Conservation (phyloP, 2,329 filamentous ascomycete species). For the Chaetomiaceae sp. region DNA sequence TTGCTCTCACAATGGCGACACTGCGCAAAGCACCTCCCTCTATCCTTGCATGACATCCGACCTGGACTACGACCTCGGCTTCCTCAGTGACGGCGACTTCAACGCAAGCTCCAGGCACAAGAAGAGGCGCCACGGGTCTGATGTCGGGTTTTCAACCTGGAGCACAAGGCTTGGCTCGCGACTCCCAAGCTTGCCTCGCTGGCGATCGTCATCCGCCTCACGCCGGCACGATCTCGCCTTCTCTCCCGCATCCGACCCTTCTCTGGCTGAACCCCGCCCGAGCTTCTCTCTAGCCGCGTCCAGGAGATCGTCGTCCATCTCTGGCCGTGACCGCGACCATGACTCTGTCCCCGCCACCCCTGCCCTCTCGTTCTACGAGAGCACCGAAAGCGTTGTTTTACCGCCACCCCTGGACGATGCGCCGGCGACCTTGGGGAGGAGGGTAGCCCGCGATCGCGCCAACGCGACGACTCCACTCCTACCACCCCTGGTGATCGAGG, state of each 20-base stretch:
- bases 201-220: constrained; percentile 45
- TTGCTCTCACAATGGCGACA: constrained; percentile 52
- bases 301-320: constrained; percentile 74
- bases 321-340: constrained; percentile 50
- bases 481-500: constrained; percentile 69
- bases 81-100: constrained; percentile 61
- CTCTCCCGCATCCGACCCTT: constrained; percentile 74
- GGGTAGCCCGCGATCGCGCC: constrained; percentile 53
- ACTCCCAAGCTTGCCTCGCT: constrained; percentile 49
- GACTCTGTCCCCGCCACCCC: constrained; percentile 60
- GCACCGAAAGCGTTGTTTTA: constrained; percentile 49
- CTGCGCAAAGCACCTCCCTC: constrained; percentile 35
- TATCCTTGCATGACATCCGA: constrained; percentile 41
- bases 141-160: constrained; percentile 58
- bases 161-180: constrained; percentile 62
- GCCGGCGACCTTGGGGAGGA: constrained; percentile 46
- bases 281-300: constrained; percentile 63
- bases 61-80: constrained; percentile 63
- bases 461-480: constrained; percentile 78
- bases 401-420: constrained; percentile 49
- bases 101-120: constrained; percentile 40
- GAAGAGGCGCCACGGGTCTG: constrained; percentile 56
- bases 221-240: constrained; percentile 44
- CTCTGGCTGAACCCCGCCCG: constrained; percentile 66
- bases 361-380: constrained; percentile 59